Evolutionary conservation across 2,329 filamentous ascomycete species (phyloP).

Genomic region (Fusarium sp.): DNA sequence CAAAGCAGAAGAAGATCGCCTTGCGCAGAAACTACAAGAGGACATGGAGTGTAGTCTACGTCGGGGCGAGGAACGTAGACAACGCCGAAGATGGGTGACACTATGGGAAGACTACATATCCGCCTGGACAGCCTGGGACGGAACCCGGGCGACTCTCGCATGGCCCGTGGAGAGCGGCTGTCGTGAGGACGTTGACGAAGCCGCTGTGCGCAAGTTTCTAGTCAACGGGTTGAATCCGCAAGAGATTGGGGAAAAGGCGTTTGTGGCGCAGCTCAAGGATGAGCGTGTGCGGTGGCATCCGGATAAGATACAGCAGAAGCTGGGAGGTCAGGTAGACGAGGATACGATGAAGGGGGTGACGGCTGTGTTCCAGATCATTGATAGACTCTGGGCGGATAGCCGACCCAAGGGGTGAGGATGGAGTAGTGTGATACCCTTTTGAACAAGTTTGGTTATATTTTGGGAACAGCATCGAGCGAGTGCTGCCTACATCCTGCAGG

Average conservation of each 20-base stretch:
- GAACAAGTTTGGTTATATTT: background rate
- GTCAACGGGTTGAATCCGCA: slow-evolving; percentile 58
- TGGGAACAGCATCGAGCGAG: background rate
- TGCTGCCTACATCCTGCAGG: background rate
- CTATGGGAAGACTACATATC: slow-evolving; percentile 74
- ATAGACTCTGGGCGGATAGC: slow-evolving; percentile 79
- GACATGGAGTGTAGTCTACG: slow-evolving; percentile 78
- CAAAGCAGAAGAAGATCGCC: slow-evolving; percentile 63
- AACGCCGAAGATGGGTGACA: slow-evolving; percentile 64
- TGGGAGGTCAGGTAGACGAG: slow-evolving; percentile 78
- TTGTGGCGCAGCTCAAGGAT: slow-evolving; percentile 72
- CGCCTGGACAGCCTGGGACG: slow-evolving; percentile 71
- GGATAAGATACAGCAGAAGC: slow-evolving; percentile 94
- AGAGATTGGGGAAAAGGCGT: slow-evolving; percentile 58
- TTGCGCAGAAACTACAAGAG: slow-evolving; percentile 64
- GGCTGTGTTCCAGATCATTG: slow-evolving; percentile 90
- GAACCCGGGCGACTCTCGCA: slow-evolving; percentile 57
- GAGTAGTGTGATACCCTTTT: slow-evolving; percentile 24
- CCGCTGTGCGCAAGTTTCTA: slow-evolving; percentile 78
- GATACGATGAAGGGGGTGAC: slow-evolving; percentile 83
- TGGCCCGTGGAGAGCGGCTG: slow-evolving; percentile 79
- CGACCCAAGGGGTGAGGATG: slow-evolving; percentile 48
- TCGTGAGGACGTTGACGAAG: slow-evolving; percentile 65
- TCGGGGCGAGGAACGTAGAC: slow-evolving; percentile 72
- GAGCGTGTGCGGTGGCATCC: slow-evolving; percentile 97